Percentiles rank a stretch among this genome's conserved stretches.
These are phyloP conservation scores for Citrus cavaleriei DNA, from an alignment of 345 rosid genomes.

Conservation along the genomic window DNA sequence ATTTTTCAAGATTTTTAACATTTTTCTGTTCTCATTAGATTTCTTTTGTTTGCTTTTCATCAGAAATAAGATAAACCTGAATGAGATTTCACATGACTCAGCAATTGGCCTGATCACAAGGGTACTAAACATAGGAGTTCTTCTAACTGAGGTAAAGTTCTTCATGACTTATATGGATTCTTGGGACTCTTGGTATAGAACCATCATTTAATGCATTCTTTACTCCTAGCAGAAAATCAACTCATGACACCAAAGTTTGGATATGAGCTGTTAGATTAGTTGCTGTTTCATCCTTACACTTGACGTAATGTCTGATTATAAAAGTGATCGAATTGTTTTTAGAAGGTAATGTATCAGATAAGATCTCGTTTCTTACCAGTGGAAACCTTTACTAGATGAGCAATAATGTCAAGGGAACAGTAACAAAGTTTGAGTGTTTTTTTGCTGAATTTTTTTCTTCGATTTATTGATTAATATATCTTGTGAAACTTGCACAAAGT, in stretches of 20 bases:
- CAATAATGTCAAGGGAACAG: not conserved
- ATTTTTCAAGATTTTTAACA: not conserved
- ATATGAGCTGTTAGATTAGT: not conserved
- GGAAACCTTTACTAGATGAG: not conserved
- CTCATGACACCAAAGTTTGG: not conserved
- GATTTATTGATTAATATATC: not conserved
- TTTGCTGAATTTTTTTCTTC: not conserved
- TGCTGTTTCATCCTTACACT: not conserved
- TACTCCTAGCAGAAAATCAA: not conserved
- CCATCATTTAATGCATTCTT: not conserved
- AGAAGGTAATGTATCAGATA: not conserved
- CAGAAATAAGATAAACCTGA: conserved; percentile 81
- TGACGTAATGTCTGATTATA: not conserved
- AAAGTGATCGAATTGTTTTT: too few relatives aligned
- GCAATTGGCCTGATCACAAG: conserved; percentile 77
- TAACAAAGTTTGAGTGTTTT: not conserved
- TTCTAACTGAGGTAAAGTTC: conserved; percentile 71
- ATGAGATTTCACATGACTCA: conserved; percentile 90
- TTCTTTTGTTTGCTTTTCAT: conserved; percentile 10
- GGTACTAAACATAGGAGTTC: conserved; percentile 72
- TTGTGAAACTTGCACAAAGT: not conserved
- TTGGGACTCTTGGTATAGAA: not conserved
- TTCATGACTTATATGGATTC: conserved; percentile 5
- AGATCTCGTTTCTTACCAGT: not conserved
- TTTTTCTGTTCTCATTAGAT: not conserved